Base-by-base conservation (phyloP, 1,284 basidiomycete genomes). In the Ceratobasidium sp. region DNA sequence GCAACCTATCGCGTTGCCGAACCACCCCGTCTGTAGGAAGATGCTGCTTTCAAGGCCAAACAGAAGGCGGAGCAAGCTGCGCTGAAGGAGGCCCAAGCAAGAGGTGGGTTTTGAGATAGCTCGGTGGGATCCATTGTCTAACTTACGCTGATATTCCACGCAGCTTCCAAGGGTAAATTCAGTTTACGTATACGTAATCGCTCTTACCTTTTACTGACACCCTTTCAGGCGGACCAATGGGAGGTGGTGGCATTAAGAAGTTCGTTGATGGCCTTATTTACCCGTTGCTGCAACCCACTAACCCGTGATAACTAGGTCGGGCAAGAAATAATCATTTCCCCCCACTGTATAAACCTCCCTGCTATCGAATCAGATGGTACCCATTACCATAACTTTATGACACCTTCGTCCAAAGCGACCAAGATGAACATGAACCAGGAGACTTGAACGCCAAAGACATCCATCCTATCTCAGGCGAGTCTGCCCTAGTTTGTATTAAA, bases 181-280 rank as follows among this genome's bases (percentile, higher is more conserved):
- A 63, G 11, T 31, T 48, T 80, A 77, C 73, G n/a, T n/a, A n/a
- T n/a, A n/a, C 24, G 19, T 27, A 51, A 86, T 79, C 51, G 27
- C 27, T 11, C 39, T 29, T 34, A 63, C 59, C 65, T 24, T 29
- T 77, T 29, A 63, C 39, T 48, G 41, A 22, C 61, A 24, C 58
- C 41, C 27, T 22, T 58, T 51, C 73, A 75, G 76, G 80, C 89
- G 92, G 87, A 78, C 91, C 91, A 41, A 83, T 90, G 34, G 86
- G 88, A 69, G 90, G 91, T 43, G 87, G 87, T 59, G 92, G 92
- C 46, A 92, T 93, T 85, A 93, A 93, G 87, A 92, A 93, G 92
- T 92, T 81, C 29, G 78, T 76, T 22, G 24, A 27, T 37, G 56
- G 5, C 27, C 19, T 22, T 31, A 27, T 43, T 46, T 7, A 27